Evolutionary conservation across 2,329 filamentous ascomycete species (phyloP).

Genomic region (Diaporthe citri): DNA sequence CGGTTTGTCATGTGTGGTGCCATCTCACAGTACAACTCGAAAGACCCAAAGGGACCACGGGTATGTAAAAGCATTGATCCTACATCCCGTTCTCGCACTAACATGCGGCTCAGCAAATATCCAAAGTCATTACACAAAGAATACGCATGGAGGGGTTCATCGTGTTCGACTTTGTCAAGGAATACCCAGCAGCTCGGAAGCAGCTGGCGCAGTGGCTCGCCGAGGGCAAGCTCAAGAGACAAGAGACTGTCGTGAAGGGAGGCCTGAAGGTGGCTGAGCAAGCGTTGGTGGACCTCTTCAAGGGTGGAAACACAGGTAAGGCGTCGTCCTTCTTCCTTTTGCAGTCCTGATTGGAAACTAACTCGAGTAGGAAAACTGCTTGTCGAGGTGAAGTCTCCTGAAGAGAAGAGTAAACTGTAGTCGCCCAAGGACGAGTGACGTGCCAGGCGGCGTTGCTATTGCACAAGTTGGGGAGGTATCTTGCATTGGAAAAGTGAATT

Average conservation of each 20-base stretch:
- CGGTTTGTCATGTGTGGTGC: constrained; percentile 79
- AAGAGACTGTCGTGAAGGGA: constrained; percentile 78
- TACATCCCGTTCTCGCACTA: background rate
- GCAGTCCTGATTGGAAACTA: background rate
- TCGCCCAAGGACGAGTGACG: background rate
- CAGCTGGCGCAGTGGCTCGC: constrained; percentile 75
- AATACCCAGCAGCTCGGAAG: constrained; percentile 69
- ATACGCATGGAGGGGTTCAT: constrained; percentile 76
- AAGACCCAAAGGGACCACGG: constrained; percentile 35
- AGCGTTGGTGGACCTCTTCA: constrained; percentile 73
- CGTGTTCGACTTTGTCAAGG: constrained; percentile 74
- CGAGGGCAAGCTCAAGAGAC: constrained; percentile 79
- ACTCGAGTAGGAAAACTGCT: constrained; percentile 60
- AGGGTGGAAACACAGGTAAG: constrained; percentile 76
- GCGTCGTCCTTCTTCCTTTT: background rate
- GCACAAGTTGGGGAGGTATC: no score
- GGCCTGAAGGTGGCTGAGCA: constrained; percentile 74
- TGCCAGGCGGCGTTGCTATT: no score
- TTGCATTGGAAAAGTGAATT: no score
- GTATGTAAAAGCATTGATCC: background rate
- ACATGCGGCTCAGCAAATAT: constrained; percentile 35
- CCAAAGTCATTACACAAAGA: constrained; percentile 39
- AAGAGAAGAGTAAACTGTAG: constrained; percentile 37
- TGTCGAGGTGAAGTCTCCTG: constrained; percentile 62
- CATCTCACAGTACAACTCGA: constrained; percentile 40